phyloP scores from a whole-genome alignment of 2,329 filamentous ascomycete genomes.

The Monilinia aucupariae region DNA sequence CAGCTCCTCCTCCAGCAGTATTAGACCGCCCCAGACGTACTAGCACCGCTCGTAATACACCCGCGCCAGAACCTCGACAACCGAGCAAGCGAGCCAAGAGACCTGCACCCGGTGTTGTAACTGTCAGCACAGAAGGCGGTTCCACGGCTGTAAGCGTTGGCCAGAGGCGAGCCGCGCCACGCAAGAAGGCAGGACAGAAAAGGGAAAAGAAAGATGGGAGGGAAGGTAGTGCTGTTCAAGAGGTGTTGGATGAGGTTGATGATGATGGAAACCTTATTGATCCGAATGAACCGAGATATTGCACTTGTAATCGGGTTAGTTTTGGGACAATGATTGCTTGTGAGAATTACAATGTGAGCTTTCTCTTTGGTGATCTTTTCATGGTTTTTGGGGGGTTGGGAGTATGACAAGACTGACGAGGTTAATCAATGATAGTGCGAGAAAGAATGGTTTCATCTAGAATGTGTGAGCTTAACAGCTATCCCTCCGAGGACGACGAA shows the following conservation, averaged over 20 bases:
- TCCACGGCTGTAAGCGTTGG: slow-evolving; percentile 59
- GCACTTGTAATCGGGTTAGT: slow-evolving; percentile 71
- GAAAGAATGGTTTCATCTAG: slow-evolving; percentile 79
- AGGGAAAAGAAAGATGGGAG: slow-evolving; percentile 37
- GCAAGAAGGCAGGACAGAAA: slow-evolving; percentile 53
- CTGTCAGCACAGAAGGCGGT: slow-evolving; percentile 37
- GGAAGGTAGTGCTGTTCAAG: slow-evolving; percentile 44
- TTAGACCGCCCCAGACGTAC: slow-evolving; percentile 35
- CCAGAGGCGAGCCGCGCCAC: slow-evolving; percentile 63
- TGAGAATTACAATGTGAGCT: slow-evolving; percentile 67
- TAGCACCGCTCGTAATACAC: slow-evolving; percentile 39
- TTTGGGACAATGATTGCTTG: slow-evolving; percentile 81
- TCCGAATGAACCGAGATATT: slow-evolving; percentile 71
- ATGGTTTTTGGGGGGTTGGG: background rate
- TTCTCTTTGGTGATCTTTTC: slow-evolving; percentile 19
- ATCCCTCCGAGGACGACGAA: slow-evolving; percentile 68
- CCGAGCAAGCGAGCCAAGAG: slow-evolving; percentile 58
- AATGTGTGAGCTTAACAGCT: slow-evolving; percentile 64
- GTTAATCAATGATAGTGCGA: slow-evolving; percentile 53
- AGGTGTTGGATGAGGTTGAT: slow-evolving; percentile 54
- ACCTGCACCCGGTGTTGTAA: slow-evolving; percentile 68
- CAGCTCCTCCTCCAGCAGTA: slow-evolving; percentile 20
- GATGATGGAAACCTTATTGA: slow-evolving; percentile 67
- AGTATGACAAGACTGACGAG: background rate
- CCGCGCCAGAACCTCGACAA: slow-evolving; percentile 40